Percentiles rank a stretch among this genome's conserved stretches.
Conservation (phyloP, 768 basidiomycete genomes). For the Mycena pura region DNA sequence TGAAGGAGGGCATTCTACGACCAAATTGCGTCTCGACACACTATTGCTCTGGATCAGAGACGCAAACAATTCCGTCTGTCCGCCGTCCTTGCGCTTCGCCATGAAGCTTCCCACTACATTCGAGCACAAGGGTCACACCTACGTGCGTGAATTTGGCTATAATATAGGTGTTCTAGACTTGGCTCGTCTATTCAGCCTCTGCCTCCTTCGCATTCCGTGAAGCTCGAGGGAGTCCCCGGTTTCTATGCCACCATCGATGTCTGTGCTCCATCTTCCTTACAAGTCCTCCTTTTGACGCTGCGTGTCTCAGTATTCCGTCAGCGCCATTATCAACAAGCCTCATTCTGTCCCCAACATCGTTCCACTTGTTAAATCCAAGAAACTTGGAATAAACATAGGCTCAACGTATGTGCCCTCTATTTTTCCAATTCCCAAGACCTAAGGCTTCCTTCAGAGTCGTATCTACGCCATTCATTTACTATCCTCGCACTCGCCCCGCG, state of each 20-base stretch:
- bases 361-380: constrained; percentile 56
- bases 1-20: constrained; percentile 65
- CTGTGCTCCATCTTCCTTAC: constrained; percentile 14
- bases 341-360: constrained; percentile 43
- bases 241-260: constrained; percentile 69
- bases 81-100: constrained; percentile 58
- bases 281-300: not conserved
- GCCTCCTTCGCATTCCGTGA: constrained; percentile 74
- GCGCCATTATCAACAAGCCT: constrained; percentile 57
- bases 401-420: constrained; percentile 51
- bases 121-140: constrained; percentile 57
- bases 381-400: constrained; percentile 59
- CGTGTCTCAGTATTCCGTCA: constrained; percentile 59
- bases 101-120: constrained; percentile 66
- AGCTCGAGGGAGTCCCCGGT: constrained; percentile 74
- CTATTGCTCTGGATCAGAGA: constrained; percentile 66
- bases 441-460: constrained; percentile 47
- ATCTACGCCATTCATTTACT: constrained; percentile 67
- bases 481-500: constrained; percentile 69
- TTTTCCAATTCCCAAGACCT: constrained; percentile 6
- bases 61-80: constrained; percentile 51
- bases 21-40: constrained; percentile 58
- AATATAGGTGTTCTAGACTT: not conserved
- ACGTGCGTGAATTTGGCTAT: constrained; percentile 51
- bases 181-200: constrained; percentile 52